Percentiles rank a stretch among this genome's conserved stretches.
Evolutionary conservation across 305 asterid genomes (phyloP).

Genomic region (Solanum hybrid): DNA sequence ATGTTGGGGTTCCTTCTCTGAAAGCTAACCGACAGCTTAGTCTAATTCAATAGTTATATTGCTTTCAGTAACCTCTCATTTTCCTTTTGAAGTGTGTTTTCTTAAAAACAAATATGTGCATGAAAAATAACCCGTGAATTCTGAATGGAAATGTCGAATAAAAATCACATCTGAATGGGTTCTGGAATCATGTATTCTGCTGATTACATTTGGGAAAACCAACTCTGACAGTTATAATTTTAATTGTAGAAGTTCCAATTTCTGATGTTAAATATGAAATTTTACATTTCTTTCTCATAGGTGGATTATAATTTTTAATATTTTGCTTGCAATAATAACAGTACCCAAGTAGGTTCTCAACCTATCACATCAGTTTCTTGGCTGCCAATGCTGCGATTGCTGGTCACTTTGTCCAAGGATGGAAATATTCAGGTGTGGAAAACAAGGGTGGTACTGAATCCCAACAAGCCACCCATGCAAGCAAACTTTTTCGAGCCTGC

Average conservation of each 20-base stretch:
- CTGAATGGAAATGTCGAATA: neutral
- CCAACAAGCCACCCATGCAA: constrained; percentile 89
- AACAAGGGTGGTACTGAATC: constrained; percentile 78
- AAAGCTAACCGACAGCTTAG: neutral
- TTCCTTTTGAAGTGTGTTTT: neutral
- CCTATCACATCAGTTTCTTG: constrained; percentile 92
- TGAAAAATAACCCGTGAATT: neutral
- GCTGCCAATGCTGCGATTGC: constrained; percentile 82
- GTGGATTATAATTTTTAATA: constrained; percentile 16
- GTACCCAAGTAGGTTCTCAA: constrained; percentile 99
- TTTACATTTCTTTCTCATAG: neutral
- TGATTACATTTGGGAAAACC: neutral
- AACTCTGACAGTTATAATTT: neutral
- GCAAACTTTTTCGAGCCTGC: constrained; percentile 97
- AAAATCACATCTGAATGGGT: neutral
- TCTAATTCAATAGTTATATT: neutral
- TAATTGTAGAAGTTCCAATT: neutral
- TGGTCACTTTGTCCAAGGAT: constrained; percentile 92
- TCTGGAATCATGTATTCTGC: constrained; percentile 2
- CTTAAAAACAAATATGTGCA: neutral
- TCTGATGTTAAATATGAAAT: neutral
- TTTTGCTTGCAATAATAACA: constrained; percentile 38
- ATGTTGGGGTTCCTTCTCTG: neutral
- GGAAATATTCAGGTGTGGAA: constrained; percentile 97
- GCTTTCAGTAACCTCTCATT: neutral